Conservation (phyloP, 2,329 filamentous ascomycete genomes). For the Aureobasidium sp. region DNA sequence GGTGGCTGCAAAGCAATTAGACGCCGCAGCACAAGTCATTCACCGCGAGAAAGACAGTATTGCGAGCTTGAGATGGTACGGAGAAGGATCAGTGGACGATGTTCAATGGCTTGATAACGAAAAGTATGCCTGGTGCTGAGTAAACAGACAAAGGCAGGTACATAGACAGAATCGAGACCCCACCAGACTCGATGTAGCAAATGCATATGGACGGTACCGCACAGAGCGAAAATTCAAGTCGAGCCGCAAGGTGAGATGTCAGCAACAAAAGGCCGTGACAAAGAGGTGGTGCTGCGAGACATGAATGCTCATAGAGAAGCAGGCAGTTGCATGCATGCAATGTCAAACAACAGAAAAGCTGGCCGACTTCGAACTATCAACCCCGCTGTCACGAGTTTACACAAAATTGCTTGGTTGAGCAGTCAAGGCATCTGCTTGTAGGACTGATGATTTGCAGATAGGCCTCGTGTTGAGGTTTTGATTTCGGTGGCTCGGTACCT, state of each 20-base stretch:
- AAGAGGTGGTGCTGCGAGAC: background rate
- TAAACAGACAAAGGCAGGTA: background rate
- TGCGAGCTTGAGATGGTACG: conserved; percentile 64
- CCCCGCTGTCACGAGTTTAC: background rate
- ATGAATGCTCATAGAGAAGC: background rate
- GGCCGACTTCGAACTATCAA: background rate
- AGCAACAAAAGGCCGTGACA: background rate
- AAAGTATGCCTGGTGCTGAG: conserved; percentile 68
- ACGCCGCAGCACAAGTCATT: conserved; percentile 41
- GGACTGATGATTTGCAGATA: background rate
- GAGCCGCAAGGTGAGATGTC: background rate
- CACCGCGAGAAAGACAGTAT: conserved; percentile 60
- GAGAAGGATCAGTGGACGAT: conserved; percentile 38
- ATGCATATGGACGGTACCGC: background rate
- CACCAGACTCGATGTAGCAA: background rate
- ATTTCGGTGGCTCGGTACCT: background rate
- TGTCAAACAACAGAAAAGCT: background rate
- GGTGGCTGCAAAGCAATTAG: conserved; percentile 35
- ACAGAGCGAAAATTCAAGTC: background rate
- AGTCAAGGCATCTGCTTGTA: background rate
- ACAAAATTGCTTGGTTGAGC: too few relatives aligned
- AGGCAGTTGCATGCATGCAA: background rate
- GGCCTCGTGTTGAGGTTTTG: background rate
- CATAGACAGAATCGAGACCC: background rate
- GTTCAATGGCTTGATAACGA: conserved; percentile 69